Evolutionary conservation across 208 protist genomes (phyloP).

Genomic region (Acanthamoeba sp.): DNA sequence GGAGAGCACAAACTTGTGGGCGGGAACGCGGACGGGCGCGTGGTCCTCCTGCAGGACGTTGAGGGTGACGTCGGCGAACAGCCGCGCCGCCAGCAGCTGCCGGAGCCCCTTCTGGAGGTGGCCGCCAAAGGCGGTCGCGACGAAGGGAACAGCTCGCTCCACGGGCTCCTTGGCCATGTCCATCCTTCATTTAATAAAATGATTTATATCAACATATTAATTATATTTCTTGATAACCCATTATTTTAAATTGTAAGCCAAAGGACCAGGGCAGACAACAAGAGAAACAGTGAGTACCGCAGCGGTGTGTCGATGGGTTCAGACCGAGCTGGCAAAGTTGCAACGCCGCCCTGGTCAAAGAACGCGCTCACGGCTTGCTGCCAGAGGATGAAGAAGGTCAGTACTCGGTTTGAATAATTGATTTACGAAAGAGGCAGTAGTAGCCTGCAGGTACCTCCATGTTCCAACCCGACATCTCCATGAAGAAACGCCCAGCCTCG

Average conservation of each 20-base stretch:
- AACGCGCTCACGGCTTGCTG: constrained; percentile 14
- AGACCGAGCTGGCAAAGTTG: not conserved
- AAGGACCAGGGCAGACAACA: not conserved
- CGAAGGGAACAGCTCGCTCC: not conserved
- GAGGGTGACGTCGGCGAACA: constrained; percentile 25
- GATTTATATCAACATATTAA: not conserved
- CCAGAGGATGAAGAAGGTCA: too few relatives aligned
- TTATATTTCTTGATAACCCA: too few relatives aligned
- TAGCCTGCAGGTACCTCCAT: not conserved
- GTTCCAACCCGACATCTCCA: not conserved
- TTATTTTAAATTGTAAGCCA: not conserved
- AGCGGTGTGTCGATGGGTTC: not conserved
- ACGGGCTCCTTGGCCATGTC: not conserved
- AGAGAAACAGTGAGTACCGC: not conserved
- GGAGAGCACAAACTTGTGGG: not conserved
- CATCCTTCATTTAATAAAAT: too few relatives aligned
- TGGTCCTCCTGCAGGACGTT: not conserved
- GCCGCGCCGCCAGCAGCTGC: not conserved
- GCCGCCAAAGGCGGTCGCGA: not conserved
- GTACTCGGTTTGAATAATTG: not conserved
- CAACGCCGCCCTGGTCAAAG: not conserved
- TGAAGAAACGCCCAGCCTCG: not conserved
- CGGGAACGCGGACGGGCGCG: not conserved
- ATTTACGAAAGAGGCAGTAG: not conserved
- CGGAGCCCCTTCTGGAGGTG: not conserved